Evolutionary conservation across 2,329 filamentous ascomycete species (phyloP).

Genomic region (Fusarium sp.): DNA sequence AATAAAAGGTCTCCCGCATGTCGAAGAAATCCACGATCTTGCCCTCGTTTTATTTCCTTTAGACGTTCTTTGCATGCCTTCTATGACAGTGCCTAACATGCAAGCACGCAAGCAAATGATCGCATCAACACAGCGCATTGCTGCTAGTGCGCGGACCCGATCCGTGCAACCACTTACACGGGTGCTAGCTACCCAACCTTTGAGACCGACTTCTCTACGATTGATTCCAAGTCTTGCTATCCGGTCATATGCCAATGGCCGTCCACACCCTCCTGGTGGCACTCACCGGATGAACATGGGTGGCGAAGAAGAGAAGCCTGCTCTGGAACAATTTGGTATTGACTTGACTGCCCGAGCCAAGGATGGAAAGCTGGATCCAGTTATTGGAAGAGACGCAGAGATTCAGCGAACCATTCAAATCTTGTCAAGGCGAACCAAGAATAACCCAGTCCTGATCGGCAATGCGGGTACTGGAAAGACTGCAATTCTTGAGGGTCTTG

Average conservation of each 20-base stretch:
- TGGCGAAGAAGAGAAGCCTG: slow-evolving; percentile 80
- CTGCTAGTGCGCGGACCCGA: slow-evolving; percentile 46
- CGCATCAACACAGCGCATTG: slow-evolving; percentile 52
- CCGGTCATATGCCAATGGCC: slow-evolving; percentile 73
- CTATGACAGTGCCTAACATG: slow-evolving; percentile 46
- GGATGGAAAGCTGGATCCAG: slow-evolving; percentile 92
- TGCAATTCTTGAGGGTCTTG: slow-evolving; percentile 89
- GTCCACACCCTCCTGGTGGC: slow-evolving; percentile 88
- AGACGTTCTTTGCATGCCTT: background rate
- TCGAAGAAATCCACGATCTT: slow-evolving; percentile 11
- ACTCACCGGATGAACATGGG: slow-evolving; percentile 94
- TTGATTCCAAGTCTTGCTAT: slow-evolving; percentile 54
- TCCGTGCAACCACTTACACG: slow-evolving; percentile 45
- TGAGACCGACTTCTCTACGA: slow-evolving; percentile 37
- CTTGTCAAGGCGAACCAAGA: slow-evolving; percentile 91
- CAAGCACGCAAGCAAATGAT: slow-evolving; percentile 55
- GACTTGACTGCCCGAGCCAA: slow-evolving; percentile 88
- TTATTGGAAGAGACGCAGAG: slow-evolving; percentile 91
- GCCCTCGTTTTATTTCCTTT: background rate
- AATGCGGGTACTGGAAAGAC: slow-evolving; percentile 94
- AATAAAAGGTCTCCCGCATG: slow-evolving; percentile 26
- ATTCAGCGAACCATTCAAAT: slow-evolving; percentile 96
- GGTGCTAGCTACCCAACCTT: slow-evolving; percentile 35
- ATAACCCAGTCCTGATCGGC: slow-evolving; percentile 95
- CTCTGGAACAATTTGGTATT: slow-evolving; percentile 89